Conservation (phyloP, 1,284 basidiomycete genomes). For the Fomitopsis schrenkii region DNA sequence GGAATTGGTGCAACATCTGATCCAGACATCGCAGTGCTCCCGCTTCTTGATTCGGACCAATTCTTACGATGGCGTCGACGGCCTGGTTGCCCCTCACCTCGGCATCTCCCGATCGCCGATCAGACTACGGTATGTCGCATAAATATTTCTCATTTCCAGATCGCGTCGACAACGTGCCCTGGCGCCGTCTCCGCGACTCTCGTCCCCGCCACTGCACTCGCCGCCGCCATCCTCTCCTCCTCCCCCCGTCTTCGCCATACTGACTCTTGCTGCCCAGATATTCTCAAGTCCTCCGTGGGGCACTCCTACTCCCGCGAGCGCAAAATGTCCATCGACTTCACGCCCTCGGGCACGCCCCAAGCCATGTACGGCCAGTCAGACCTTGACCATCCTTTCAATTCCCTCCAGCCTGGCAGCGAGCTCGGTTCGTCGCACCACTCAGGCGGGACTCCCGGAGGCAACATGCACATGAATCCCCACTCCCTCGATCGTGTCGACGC, state of each 20-base stretch:
- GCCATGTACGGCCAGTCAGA: conserved; percentile 46
- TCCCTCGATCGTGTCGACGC: conserved; percentile 27
- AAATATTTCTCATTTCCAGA: conserved; percentile 9
- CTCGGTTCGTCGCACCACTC: conserved; percentile 16
- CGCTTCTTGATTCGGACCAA: conserved; percentile 3
- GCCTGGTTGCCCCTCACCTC: conserved; percentile 29
- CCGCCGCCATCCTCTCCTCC: conserved; percentile 1
- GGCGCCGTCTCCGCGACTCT: not conserved
- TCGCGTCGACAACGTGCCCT: conserved; percentile 27
- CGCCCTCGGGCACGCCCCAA: conserved; percentile 35
- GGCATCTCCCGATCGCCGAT: conserved; percentile 46
- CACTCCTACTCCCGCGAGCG: conserved; percentile 30
- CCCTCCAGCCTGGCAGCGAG: conserved; percentile 22
- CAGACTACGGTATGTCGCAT: conserved; percentile 38
- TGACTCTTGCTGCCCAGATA: conserved; percentile 19
- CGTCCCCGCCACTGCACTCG: conserved; percentile 1
- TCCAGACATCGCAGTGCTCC: not conserved
- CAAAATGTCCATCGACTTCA: conserved; percentile 59
- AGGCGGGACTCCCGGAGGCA: conserved; percentile 17
- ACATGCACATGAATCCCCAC: conserved; percentile 26
- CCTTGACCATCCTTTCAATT: conserved; percentile 28
- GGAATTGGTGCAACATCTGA: not conserved
- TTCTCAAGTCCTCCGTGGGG: conserved; percentile 41
- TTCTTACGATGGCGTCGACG: conserved; percentile 29
- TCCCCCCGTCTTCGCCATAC: conserved; percentile 4